phyloP scores from a whole-genome alignment of 2,329 filamentous ascomycete species.

The Metarhizium humberi region DNA sequence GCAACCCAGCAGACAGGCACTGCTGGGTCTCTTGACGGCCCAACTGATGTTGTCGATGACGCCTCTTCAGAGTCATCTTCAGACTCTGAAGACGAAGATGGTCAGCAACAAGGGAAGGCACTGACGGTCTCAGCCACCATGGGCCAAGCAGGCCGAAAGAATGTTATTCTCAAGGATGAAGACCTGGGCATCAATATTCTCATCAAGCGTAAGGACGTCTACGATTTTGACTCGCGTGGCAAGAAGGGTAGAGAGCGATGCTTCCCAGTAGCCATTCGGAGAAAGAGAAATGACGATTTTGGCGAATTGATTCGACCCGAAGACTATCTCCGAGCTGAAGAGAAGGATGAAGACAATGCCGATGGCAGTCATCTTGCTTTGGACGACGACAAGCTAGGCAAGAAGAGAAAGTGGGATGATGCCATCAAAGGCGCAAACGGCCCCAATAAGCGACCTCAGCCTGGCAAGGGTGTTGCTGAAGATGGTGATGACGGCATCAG shows the following conservation, averaged over 20 bases:
- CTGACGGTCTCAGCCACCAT: constrained; percentile 81
- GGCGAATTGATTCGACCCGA: constrained; percentile 90
- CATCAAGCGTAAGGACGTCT: constrained; percentile 78
- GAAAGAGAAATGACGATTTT: constrained; percentile 79
- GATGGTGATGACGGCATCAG: constrained; percentile 31
- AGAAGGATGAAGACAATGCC: constrained; percentile 67
- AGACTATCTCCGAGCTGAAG: constrained; percentile 87
- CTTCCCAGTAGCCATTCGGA: constrained; percentile 76
- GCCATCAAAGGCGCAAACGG: constrained; percentile 26
- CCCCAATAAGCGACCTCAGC: constrained; percentile 51
- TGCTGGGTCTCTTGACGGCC: constrained; percentile 56
- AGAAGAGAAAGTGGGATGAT: constrained; percentile 93
- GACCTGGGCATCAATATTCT: constrained; percentile 89
- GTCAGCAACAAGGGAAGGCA: constrained; percentile 83
- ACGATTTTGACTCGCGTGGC: constrained; percentile 84
- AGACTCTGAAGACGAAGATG: constrained; percentile 79
- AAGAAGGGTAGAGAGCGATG: constrained; percentile 89
- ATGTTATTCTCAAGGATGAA: constrained; percentile 77
- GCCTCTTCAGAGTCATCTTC: constrained; percentile 79
- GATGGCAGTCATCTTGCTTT: constrained; percentile 31
- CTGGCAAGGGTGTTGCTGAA: constrained; percentile 30
- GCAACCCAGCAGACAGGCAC: constrained; percentile 66
- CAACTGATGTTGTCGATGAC: constrained; percentile 70
- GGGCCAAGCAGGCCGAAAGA: constrained; percentile 75
- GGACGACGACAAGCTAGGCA: constrained; percentile 60